A percentile compares a stretch with the other conserved stretches of the same genome.
Evolutionary conservation across 2,329 filamentous ascomycete species (phyloP).

Genomic region (Coniochaeta sp.): DNA sequence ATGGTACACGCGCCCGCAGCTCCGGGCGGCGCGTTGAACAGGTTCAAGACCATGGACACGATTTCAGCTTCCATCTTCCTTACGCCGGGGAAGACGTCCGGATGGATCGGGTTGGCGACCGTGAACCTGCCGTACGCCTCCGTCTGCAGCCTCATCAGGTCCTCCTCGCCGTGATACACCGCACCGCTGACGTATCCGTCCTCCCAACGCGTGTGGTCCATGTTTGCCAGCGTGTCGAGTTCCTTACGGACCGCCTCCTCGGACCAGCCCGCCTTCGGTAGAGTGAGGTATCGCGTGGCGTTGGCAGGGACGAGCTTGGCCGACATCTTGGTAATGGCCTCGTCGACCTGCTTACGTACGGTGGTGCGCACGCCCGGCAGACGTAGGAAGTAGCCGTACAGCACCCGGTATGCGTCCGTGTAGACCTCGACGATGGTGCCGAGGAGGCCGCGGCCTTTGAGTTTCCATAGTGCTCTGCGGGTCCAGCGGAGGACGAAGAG

Average conservation of each 20-base stretch:
- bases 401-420: constrained; percentile 58
- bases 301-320: constrained; percentile 72
- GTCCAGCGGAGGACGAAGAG: constrained; percentile 81
- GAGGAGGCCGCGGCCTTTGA: constrained; percentile 81
- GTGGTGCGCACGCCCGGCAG: constrained; percentile 79
- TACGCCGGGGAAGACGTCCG: constrained; percentile 95
- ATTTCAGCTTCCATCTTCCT: constrained; percentile 99
- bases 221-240: constrained; percentile 66
- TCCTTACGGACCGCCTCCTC: constrained; percentile 73
- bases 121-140: constrained; percentile 93
- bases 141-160: constrained; percentile 75
- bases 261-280: constrained; percentile 80
- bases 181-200: constrained; percentile 91
- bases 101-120: constrained; percentile 93
- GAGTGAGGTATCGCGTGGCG: constrained; percentile 62
- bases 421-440: constrained; percentile 73
- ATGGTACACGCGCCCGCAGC: constrained; percentile 85
- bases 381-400: constrained; percentile 80
- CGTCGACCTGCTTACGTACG: constrained; percentile 76
- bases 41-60: constrained; percentile 83
- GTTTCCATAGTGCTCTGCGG: constrained; percentile 71
- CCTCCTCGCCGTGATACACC: constrained; percentile 88
- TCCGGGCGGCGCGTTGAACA: constrained; percentile 85
- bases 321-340: constrained; percentile 74
- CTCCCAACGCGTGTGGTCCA: constrained; percentile 97